These are phyloP conservation scores for Oryza meyeriana DNA, from an alignment of 176 grass and related monocot species.

Conservation along the genomic window DNA sequence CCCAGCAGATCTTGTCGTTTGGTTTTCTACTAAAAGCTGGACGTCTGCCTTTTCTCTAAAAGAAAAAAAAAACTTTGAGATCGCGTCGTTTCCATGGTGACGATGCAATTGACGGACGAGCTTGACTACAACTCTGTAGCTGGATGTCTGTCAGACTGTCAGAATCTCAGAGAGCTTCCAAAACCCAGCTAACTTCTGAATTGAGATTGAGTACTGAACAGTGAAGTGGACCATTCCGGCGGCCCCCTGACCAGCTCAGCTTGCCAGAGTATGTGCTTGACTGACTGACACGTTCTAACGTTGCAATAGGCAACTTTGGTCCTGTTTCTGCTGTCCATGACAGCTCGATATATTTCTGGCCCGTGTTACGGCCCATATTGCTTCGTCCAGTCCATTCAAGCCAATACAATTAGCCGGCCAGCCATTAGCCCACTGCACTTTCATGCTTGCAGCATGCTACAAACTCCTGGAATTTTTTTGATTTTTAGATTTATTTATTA, in stretches of 20 bases:
- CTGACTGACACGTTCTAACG: too few relatives aligned
- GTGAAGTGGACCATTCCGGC: background rate
- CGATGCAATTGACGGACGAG: background rate
- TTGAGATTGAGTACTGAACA: background rate
- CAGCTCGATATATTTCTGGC: too few relatives aligned
- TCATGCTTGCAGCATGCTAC: background rate
- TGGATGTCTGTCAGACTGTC: background rate
- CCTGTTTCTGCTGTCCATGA: background rate
- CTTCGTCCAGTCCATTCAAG: background rate
- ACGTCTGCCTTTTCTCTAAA: too few relatives aligned
- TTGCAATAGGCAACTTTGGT: too few relatives aligned
- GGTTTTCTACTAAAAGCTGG: too few relatives aligned
- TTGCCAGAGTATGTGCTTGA: background rate
- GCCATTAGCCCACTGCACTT: too few relatives aligned
- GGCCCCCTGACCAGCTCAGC: constrained; percentile 22
- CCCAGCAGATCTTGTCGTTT: too few relatives aligned
- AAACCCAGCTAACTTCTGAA: background rate
- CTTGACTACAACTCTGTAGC: background rate
- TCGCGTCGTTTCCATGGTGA: background rate
- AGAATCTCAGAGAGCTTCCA: background rate
- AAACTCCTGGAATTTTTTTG: too few relatives aligned
- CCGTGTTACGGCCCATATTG: background rate
- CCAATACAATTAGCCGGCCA: background rate
- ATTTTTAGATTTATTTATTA: too few relatives aligned
- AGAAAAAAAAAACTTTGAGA: too few relatives aligned